Evolutionary conservation across 1,284 basidiomycete genomes (phyloP), one percentile per base, ranked within the genome.

Genomic region (Leccinum holopus): DNA sequence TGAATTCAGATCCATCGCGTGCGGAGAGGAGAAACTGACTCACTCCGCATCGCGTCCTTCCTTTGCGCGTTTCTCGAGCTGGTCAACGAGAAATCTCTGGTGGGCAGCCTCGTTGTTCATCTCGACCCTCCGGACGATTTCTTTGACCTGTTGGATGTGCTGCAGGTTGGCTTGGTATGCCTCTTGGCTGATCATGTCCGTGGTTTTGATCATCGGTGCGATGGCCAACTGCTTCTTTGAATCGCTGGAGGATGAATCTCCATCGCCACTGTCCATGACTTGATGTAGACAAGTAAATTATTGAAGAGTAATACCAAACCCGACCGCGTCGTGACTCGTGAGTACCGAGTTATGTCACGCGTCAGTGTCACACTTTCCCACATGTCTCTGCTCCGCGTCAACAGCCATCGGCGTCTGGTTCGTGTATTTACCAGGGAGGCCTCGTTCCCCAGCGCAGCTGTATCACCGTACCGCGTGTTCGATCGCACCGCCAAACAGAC

Each of bases 401-500:
- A 32, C 16, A 2, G 52, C n/a, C 60, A 32, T 37, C 61, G 63
- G 47, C 39, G 39, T 57, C 37, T 68, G 30, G 66, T 55, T 51
- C 70, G 81, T 54, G 67, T 72, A 55, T 80, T 79, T 64, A 79
- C 81, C 12, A 75, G 80, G 11, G 67, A 79, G 55, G 70, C 80
- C 21, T 72, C 76, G 30, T 60, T 61, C 53, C 41, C 41, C 9
- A 18, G 41, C 10, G n/a, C 37, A 39, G 37, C 41, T 44, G n/a
- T 44, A 44, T 44, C 44, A 21, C 18, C 44, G 44, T 94, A 90
- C 73, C 83, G 90, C 70, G 87, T 98, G 25, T 99, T 99, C 72
- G 96, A 99, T 76, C 87, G 96, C 55, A 77, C 82, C 55, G 87
- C 82, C n/a, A 99, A 99, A 78, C 81, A 79, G 41, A 72, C 86